Percentiles rank a stretch among this genome's conserved stretches.
Conservation (phyloP, 2,329 filamentous ascomycete genomes). For the Diplocarpon rosae region DNA sequence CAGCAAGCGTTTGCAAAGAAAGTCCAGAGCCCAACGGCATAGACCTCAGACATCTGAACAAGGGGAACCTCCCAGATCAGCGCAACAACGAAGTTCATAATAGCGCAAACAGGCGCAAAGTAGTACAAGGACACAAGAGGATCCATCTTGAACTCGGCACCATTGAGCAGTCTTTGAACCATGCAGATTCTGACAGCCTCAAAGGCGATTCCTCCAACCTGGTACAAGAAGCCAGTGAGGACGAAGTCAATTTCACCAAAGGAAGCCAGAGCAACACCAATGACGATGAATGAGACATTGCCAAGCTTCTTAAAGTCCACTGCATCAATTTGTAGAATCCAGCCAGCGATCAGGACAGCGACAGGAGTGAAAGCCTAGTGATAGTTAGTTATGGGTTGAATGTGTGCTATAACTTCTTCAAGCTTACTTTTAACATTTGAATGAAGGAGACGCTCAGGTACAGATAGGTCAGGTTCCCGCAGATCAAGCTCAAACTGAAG, state of each 20-base stretch:
- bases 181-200: constrained; percentile 76
- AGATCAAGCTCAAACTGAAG: constrained; percentile 93
- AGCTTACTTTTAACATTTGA: constrained; percentile 89
- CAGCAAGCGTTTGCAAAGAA: constrained; percentile 67
- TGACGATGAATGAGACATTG: constrained; percentile 89
- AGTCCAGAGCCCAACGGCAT: constrained; percentile 60
- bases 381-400: constrained; percentile 6
- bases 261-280: constrained; percentile 90
- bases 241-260: constrained; percentile 94
- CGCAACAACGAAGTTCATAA: constrained; percentile 68
- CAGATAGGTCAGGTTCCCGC: constrained; percentile 89
- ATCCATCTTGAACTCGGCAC: constrained; percentile 84
- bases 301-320: constrained; percentile 78
- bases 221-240: constrained; percentile 66
- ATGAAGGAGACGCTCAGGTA: constrained; percentile 96
- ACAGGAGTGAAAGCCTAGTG: constrained; percentile 82
- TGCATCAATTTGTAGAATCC: constrained; percentile 67
- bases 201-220: constrained; percentile 67
- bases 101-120: constrained; percentile 73
- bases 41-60: constrained; percentile 58
- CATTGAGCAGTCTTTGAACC: constrained; percentile 73
- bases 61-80: constrained; percentile 63
- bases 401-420: background rate
- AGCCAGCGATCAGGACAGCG: constrained; percentile 80
- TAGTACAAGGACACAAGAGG: constrained; percentile 83